A percentile compares a stretch with the other conserved stretches of the same genome.
These are phyloP conservation scores for Oehlia diaphana DNA, from an alignment of 192 early-diverging fungal species.

Conservation along the genomic window DNA sequence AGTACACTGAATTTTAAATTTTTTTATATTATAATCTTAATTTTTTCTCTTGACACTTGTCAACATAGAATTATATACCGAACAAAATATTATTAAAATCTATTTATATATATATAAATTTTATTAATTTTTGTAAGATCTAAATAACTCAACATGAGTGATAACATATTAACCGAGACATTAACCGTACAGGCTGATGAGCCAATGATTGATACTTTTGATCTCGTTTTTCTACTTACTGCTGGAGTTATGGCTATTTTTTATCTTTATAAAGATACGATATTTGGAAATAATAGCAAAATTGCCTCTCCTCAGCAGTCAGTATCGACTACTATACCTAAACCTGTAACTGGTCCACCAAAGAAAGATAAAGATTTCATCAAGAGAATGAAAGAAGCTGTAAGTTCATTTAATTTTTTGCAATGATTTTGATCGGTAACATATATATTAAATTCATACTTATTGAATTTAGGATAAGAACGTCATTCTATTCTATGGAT, in stretches of 20 bases:
- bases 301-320: not conserved
- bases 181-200: not conserved
- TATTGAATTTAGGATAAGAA: constrained; percentile 58
- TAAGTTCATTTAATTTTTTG: constrained; percentile 18
- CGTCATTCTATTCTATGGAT: constrained; percentile 92
- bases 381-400: constrained; percentile 56
- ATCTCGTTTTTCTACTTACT: constrained; percentile 10
- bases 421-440: not conserved
- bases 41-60: too few relatives aligned
- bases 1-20: too few relatives aligned
- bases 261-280: constrained; percentile 1
- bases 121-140: not conserved
- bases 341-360: constrained; percentile 27
- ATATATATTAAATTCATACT: not conserved
- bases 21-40: too few relatives aligned
- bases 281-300: constrained; percentile 6
- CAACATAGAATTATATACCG: too few relatives aligned
- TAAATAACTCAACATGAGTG: not conserved
- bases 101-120: too few relatives aligned
- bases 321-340: not conserved
- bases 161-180: not conserved
- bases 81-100: too few relatives aligned
- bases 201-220: constrained; percentile 17
- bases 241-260: not conserved
- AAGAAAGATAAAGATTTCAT: constrained; percentile 54